A percentile compares a stretch with the other conserved stretches of the same genome.
Evolutionary conservation across 345 rosid species (phyloP).

Genomic region (Moricandia arvensis): DNA sequence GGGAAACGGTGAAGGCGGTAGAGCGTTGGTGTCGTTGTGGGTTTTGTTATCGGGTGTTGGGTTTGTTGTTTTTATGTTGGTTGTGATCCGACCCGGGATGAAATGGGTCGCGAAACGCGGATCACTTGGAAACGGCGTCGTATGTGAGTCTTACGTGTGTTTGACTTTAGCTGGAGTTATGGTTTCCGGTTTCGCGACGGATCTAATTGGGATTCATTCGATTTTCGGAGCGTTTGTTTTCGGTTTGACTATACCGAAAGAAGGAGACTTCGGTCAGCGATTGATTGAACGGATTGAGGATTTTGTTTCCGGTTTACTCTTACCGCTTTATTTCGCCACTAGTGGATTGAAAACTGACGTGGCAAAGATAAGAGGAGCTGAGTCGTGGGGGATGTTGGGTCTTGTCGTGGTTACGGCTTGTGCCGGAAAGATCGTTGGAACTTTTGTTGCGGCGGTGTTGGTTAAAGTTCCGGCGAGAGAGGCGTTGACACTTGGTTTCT

Average conservation of each 20-base stretch:
- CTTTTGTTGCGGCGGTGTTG: constrained; percentile 67
- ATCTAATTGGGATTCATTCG: constrained; percentile 76
- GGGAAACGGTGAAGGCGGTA: constrained; percentile 46
- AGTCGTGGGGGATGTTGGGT: constrained; percentile 68
- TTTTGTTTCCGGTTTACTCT: constrained; percentile 72
- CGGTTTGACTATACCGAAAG: constrained; percentile 81
- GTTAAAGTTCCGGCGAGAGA: constrained; percentile 68
- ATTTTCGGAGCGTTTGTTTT: constrained; percentile 84
- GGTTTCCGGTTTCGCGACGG: constrained; percentile 72
- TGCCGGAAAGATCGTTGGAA: constrained; percentile 73
- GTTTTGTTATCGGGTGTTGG: constrained; percentile 63
- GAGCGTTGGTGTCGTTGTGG: constrained; percentile 58
- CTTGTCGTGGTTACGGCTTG: constrained; percentile 74
- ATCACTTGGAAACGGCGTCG: constrained; percentile 46
- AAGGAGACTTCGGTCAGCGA: constrained; percentile 69
- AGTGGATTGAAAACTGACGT: constrained; percentile 84
- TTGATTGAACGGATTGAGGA: constrained; percentile 82
- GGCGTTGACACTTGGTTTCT: constrained; percentile 66
- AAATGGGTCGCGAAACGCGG: constrained; percentile 64
- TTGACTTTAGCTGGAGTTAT: constrained; percentile 70
- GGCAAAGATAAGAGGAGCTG: constrained; percentile 51
- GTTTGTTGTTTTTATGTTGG: constrained; percentile 64
- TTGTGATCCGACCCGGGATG: constrained; percentile 67
- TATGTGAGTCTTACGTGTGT: constrained; percentile 70
- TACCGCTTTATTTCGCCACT: constrained; percentile 88